Evolutionary conservation across 345 rosid genomes (phyloP).

Genomic region (Eucalyptus sideroxylon): DNA sequence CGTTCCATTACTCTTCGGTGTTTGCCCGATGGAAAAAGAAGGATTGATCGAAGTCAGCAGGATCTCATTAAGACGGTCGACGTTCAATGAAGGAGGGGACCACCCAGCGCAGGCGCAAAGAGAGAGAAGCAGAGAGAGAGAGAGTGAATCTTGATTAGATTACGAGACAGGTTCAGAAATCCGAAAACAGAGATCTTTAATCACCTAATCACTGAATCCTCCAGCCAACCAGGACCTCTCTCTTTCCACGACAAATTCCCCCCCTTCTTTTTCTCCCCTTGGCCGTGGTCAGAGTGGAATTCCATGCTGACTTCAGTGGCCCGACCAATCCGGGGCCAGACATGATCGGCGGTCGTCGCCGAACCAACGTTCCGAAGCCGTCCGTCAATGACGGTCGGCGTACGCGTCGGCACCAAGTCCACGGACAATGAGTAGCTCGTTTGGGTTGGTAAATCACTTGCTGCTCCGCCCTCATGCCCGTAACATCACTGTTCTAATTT

Average conservation of each 20-base stretch:
- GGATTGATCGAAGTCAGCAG: no score
- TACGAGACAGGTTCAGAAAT: neutral
- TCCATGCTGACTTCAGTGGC: neutral
- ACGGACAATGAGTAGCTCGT: no score
- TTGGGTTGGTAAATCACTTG: no score
- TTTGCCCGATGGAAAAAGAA: neutral
- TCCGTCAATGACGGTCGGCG: no score
- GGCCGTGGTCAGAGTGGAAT: neutral
- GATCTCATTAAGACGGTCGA: neutral
- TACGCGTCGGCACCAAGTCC: no score
- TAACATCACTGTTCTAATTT: neutral
- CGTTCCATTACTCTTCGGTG: neutral
- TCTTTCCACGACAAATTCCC: neutral
- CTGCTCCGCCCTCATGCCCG: no score
- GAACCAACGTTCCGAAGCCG: neutral
- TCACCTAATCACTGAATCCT: neutral
- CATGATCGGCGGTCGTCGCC: neutral
- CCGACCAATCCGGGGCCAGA: neutral
- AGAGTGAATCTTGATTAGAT: neutral
- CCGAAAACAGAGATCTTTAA: neutral
- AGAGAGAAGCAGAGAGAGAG: neutral
- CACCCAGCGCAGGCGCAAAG: neutral
- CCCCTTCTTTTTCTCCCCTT: neutral
- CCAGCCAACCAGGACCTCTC: neutral
- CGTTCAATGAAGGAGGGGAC: neutral